Evolutionary conservation across 495 filamentous ascomycete genomes (phyloP).

Genomic region (Recurvomyces mirabilis): DNA sequence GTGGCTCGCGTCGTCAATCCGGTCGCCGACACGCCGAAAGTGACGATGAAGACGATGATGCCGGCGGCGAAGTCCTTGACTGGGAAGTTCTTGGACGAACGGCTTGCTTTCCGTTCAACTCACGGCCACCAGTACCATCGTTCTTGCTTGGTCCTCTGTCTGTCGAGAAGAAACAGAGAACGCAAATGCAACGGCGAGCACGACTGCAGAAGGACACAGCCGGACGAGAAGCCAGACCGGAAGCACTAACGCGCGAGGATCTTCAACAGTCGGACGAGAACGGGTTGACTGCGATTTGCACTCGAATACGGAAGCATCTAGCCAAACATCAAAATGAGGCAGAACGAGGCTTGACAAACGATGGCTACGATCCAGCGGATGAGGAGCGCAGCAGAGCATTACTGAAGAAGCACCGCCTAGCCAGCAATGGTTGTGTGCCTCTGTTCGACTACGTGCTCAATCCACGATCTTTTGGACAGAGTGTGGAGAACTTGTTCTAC

Average conservation of each 20-base stretch:
- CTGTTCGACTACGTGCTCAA: conserved; percentile 82
- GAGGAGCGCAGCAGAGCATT: conserved; percentile 10
- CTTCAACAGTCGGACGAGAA: conserved; percentile 60
- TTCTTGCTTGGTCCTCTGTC: conserved; percentile 87
- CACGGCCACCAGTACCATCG: conserved; percentile 63
- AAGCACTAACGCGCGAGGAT: conserved; percentile 60
- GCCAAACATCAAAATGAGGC: conserved; percentile 28
- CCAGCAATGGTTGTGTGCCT: conserved; percentile 51
- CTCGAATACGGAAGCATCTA: conserved; percentile 46
- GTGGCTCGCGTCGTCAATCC: conserved; percentile 1
- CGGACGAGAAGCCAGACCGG: conserved; percentile 51
- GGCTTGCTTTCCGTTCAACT: conserved; percentile 59
- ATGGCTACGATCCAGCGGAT: conserved; percentile 23
- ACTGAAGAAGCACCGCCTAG: conserved; percentile 11
- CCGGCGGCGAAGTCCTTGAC: conserved; percentile 66
- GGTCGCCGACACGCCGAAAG: conserved; percentile 1
- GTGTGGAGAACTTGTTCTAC: conserved; percentile 94
- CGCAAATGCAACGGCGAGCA: conserved; percentile 52
- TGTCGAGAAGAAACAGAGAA: conserved; percentile 69
- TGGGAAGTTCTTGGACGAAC: conserved; percentile 75
- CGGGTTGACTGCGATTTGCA: conserved; percentile 60
- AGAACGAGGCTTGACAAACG: not conserved
- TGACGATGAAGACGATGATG: conserved; percentile 47
- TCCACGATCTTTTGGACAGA: conserved; percentile 83
- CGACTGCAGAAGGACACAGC: conserved; percentile 39